Conservation (phyloP, 1,284 basidiomycete genomes). For the Salmacisia buchloeana region DNA sequence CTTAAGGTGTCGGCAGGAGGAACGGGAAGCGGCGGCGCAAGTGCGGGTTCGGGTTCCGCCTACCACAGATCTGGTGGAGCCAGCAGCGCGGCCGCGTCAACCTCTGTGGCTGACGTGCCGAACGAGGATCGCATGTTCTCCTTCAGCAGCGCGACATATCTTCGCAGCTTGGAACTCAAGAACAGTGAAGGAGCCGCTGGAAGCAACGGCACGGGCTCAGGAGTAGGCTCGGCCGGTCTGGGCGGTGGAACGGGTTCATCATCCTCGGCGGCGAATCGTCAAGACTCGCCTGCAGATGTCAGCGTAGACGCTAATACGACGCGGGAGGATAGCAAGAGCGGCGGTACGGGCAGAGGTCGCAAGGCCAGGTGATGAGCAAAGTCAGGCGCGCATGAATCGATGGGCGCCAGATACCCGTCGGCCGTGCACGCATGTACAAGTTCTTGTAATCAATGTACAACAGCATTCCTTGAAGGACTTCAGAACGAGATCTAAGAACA, state of each 20-base stretch:
- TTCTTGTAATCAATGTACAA: too few relatives aligned
- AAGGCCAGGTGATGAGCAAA: neutral
- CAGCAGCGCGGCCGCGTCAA: neutral
- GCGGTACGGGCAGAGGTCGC: neutral
- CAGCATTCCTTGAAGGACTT: too few relatives aligned
- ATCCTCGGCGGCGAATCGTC: slow-evolving; percentile 3
- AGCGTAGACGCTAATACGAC: too few relatives aligned
- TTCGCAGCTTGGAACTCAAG: slow-evolving; percentile 40
- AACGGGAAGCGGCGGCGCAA: neutral
- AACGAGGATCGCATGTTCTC: slow-evolving; percentile 44
- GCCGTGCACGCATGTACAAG: too few relatives aligned
- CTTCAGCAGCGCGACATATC: slow-evolving; percentile 37
- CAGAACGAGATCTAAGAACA: too few relatives aligned
- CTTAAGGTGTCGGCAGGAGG: slow-evolving; percentile 28
- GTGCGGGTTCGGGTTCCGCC: neutral
- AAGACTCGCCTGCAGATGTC: neutral
- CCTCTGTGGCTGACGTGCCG: slow-evolving; percentile 17
- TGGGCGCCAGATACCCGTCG: too few relatives aligned
- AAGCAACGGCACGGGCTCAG: neutral
- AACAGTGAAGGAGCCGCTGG: slow-evolving; percentile 22
- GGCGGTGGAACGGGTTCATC: neutral
- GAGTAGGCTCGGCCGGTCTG: neutral
- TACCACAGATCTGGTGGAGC: neutral
- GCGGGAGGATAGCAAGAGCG: neutral
- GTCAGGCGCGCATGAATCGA: too few relatives aligned